A percentile compares a stretch with the other conserved stretches of the same genome.
Evolutionary conservation across 768 basidiomycete species (phyloP).

Genomic region (Nevesoporus exiguus): DNA sequence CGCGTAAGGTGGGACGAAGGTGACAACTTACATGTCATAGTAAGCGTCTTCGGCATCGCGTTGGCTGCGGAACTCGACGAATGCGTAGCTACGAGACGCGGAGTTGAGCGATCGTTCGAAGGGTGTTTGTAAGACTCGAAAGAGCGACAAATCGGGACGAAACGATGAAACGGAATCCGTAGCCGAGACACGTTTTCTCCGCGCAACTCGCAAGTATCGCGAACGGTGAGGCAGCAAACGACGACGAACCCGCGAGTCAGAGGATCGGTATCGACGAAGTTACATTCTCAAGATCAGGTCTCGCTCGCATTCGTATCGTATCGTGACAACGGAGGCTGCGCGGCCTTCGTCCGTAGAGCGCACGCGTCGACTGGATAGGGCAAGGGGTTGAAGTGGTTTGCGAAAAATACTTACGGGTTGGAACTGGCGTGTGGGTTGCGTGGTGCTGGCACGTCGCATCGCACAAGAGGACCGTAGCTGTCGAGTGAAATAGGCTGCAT

Average conservation of each 20-base stretch:
- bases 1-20: not conserved
- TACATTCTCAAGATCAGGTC: conserved; percentile 19
- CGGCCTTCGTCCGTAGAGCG: conserved; percentile 30
- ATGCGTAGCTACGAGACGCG: conserved; percentile 72
- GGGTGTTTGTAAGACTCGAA: conserved; percentile 35
- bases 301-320: conserved; percentile 32
- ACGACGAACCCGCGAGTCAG: conserved; percentile 30
- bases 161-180: conserved; percentile 26
- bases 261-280: conserved; percentile 30
- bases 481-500: not conserved
- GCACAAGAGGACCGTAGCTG: conserved; percentile 79
- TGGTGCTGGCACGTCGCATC: conserved; percentile 88
- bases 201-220: conserved; percentile 26
- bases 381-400: conserved; percentile 29
- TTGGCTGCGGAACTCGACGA: conserved; percentile 77
- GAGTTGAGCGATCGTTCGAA: conserved; percentile 56
- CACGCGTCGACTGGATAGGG: conserved; percentile 39
- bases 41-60: conserved; percentile 83
- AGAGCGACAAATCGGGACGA: conserved; percentile 32
- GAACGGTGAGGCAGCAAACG: conserved; percentile 20
- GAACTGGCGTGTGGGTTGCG: conserved; percentile 70
- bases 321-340: conserved; percentile 23
- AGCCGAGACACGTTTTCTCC: conserved; percentile 29
- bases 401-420: conserved; percentile 72
- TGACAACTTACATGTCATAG: conserved; percentile 66